These are phyloP conservation scores for Solanum dulcamara DNA, from an alignment of 257 asterid genomes.

Conservation along the genomic window DNA sequence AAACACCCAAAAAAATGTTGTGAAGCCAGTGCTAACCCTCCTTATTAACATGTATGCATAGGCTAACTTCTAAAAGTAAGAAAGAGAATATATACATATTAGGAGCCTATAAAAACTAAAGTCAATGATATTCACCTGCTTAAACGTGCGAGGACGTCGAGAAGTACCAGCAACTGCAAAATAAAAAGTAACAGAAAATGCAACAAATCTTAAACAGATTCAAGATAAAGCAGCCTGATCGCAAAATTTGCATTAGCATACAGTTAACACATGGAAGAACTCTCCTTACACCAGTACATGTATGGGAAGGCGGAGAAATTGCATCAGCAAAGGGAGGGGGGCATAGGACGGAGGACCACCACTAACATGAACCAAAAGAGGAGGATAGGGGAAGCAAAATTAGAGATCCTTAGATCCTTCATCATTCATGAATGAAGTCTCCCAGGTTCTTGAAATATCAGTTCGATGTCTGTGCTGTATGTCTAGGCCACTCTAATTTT, in stretches of 20 bases:
- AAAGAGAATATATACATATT: neutral
- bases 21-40: neutral
- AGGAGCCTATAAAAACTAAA: neutral
- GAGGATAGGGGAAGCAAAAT: too few relatives aligned
- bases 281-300: neutral
- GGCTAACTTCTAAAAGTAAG: neutral
- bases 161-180: constrained; percentile 81
- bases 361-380: neutral
- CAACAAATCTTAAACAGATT: neutral
- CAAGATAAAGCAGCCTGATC: neutral
- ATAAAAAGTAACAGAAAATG: neutral
- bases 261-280: neutral
- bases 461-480: neutral
- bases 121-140: constrained; percentile 26
- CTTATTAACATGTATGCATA: neutral
- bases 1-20: neutral
- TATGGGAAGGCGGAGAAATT: neutral
- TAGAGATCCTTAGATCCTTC: neutral
- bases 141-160: constrained; percentile 81
- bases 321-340: neutral
- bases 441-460: neutral
- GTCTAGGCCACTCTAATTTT: neutral
- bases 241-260: neutral
- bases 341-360: neutral
- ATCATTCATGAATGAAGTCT: neutral